Conservation (phyloP, 2,329 filamentous ascomycete genomes). For the Aspergillus unguis region DNA sequence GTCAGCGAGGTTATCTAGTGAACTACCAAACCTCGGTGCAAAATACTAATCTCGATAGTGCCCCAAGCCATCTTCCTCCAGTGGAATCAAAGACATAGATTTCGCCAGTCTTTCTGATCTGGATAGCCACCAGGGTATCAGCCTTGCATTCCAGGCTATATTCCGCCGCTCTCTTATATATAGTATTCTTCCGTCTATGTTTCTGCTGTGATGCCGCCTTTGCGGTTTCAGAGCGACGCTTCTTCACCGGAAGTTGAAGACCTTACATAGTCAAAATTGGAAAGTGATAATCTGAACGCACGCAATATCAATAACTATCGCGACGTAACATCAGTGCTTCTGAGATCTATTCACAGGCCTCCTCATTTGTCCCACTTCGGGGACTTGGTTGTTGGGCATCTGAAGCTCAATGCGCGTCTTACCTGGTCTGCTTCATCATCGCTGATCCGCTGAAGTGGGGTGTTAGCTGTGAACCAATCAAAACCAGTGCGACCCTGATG, state of each 20-base stretch:
- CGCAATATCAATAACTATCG: too few species aligned
- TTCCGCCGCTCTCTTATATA: background rate
- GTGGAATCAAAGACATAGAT: slow-evolving; percentile 1
- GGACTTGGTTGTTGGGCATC: background rate
- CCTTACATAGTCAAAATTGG: background rate
- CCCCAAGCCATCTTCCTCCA: background rate
- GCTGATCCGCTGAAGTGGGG: background rate
- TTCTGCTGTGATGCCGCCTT: slow-evolving; percentile 1
- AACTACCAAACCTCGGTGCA: background rate
- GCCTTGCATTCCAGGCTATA: slow-evolving; percentile 1
- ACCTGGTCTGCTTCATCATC: background rate
- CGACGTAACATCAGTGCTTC: too few species aligned
- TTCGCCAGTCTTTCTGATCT: background rate
- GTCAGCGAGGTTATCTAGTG: background rate
- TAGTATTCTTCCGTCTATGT: background rate
- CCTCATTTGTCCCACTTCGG: background rate
- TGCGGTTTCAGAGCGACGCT: background rate
- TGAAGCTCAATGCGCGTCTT: background rate
- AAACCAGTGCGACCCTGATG: slow-evolving; percentile 18
- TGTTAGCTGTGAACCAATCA: background rate
- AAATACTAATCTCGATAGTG: background rate
- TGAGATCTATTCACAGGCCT: background rate
- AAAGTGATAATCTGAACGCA: background rate
- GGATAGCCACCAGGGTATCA: background rate
- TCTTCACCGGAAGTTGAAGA: background rate